Base-by-base conservation (phyloP, 306 rosid genomes). In the Gillenia trifoliata region DNA sequence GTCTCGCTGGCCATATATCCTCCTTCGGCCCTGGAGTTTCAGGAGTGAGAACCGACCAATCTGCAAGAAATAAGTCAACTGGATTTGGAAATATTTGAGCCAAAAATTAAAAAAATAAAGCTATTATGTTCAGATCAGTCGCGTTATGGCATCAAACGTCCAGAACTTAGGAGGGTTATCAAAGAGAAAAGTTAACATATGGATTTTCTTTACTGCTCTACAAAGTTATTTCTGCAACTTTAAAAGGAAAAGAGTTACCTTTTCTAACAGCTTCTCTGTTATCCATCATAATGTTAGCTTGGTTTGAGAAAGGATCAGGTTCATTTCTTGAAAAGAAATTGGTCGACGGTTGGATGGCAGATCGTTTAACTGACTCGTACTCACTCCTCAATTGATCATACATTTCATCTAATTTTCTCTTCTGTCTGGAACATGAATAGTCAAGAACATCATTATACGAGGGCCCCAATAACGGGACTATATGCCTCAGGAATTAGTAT, bases 321-420 rank as follows among this genome's bases (percentile, higher is more conserved):
- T 94, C 98, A n/a, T 90, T 92, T 89, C 95, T 92, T 67, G 93
- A 59, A 85, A 89, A 94, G 63, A 90, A 94, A 83, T 86, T 90
- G 86, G 65, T 71, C 45, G 88, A 85, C 40, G 99, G 98, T 84
- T 92, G 99, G 84, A 92, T 85, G 80, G 98, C 88, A 30, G 91
- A 84, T 66, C 93, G 90, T 83, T 95, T 95, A 66, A 61, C 70
- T 7, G 98, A 86, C 33, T 95, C 98, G 9, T 78, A 87, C 80
- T 95, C 98, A 75, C 83, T 83, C 79, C 99, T 89, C 80, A 92
- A 78, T 72, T 95, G 99, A 76, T 95, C 99, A 79, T 95, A 95
- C 99, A 95, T 90, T 86, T 95, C 99, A 80, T 95, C 99, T 75
- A 95, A 82, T 86, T 95, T 95, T 83, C 99, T 92, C 95, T 95